phyloP scores from a whole-genome alignment of 164 flowering plant species.

The Stephania yunnanensis region DNA sequence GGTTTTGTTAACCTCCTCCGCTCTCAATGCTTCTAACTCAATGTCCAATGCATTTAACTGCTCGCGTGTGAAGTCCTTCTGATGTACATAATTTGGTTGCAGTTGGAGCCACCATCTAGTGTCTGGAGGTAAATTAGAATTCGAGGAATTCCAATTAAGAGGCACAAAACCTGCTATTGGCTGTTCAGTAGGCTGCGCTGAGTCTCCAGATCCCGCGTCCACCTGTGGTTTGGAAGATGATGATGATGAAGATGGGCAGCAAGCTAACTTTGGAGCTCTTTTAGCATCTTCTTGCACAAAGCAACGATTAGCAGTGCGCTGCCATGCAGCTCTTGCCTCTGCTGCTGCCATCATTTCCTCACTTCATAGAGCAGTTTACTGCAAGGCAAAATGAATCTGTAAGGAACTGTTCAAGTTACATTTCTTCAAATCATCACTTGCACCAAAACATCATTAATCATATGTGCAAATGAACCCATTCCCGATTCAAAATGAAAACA shows the following conservation, averaged over 20 bases:
- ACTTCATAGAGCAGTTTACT: constrained; percentile 20
- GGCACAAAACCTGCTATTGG: constrained; percentile 21
- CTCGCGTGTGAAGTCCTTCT: constrained; percentile 27
- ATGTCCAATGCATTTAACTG: constrained; percentile 31
- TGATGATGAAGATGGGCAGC: constrained; percentile 47
- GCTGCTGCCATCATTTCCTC: constrained; percentile 71
- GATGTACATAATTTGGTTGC: constrained; percentile 31
- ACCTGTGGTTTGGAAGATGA: constrained; percentile 27
- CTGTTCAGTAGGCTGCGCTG: constrained; percentile 17
- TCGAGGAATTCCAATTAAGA: constrained; percentile 24
- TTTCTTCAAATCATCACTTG: background rate
- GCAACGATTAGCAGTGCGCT: constrained; percentile 81
- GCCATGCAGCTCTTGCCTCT: constrained; percentile 96
- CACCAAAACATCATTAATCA: background rate
- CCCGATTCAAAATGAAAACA: background rate
- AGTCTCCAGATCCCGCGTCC: constrained; percentile 22
- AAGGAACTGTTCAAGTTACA: background rate
- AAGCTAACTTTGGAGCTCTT: constrained; percentile 64
- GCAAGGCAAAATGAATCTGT: constrained; percentile 1
- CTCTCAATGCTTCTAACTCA: constrained; percentile 23
- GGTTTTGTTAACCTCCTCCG: constrained; percentile 12
- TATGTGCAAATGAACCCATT: background rate
- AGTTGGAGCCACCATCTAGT: constrained; percentile 45
- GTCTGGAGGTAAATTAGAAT: constrained; percentile 27
- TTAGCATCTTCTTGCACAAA: constrained; percentile 95